A percentile compares a stretch with the other conserved stretches of the same genome.
These are phyloP conservation scores for Eucalyptus tenuipes DNA, from an alignment of 345 rosid genomes.

Conservation along the genomic window DNA sequence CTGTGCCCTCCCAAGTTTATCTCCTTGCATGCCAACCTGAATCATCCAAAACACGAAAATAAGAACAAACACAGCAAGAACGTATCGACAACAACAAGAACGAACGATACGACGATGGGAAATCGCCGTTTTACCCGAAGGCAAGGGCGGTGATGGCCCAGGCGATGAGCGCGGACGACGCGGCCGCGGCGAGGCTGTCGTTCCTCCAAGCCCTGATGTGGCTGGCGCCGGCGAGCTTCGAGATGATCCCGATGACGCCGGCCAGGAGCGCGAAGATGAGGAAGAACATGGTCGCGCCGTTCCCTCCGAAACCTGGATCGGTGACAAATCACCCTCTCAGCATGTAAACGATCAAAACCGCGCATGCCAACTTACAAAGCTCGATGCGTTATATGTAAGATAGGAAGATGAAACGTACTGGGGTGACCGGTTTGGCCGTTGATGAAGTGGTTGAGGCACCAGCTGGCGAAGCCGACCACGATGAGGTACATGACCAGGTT, in stretches of 20 bases:
- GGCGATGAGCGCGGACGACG: slow-evolving; percentile 47
- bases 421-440: slow-evolving; percentile 77
- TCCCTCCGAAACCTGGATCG: slow-evolving; percentile 65
- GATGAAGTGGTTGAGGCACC: slow-evolving; percentile 67
- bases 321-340: not conserved
- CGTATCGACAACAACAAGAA: not conserved
- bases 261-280: slow-evolving; percentile 52
- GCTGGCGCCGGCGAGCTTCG: slow-evolving; percentile 60
- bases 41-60: not conserved
- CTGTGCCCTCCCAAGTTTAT: slow-evolving; percentile 75
- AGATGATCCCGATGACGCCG: slow-evolving; percentile 48
- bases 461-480: slow-evolving; percentile 74
- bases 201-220: slow-evolving; percentile 77
- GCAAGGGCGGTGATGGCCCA: slow-evolving; percentile 84
- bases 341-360: accelerated
- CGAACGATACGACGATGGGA: too few species aligned
- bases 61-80: not conserved
- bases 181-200: slow-evolving; percentile 78
- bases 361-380: not conserved
- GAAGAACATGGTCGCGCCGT: slow-evolving; percentile 82
- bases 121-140: slow-evolving; percentile 32
- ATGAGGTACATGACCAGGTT: slow-evolving; percentile 71
- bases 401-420: slow-evolving; percentile 16
- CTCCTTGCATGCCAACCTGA: slow-evolving; percentile 82
- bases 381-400: not conserved